Percentiles rank a stretch among this genome's conserved stretches.
Evolutionary conservation across 371 early-diverging fungal species (phyloP).

Genomic region (Mortierella sp.): DNA sequence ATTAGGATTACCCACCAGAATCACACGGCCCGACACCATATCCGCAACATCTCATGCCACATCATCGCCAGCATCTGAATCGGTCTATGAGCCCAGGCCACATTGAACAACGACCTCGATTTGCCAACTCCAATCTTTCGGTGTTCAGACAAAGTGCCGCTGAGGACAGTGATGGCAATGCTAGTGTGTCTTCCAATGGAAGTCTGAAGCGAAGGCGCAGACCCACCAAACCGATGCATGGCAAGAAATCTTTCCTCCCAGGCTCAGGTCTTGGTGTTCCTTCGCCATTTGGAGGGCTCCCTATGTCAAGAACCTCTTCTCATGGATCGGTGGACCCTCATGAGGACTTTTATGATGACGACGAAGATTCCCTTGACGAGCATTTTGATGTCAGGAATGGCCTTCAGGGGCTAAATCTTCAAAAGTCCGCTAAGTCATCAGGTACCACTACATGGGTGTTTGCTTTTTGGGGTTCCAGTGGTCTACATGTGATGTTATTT

Average conservation of each 20-base stretch:
- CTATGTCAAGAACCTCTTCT: constrained; percentile 27
- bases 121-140: constrained; percentile 45
- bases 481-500: too few species aligned
- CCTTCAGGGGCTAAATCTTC: constrained; percentile 43
- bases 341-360: constrained; percentile 41
- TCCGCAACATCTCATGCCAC: constrained; percentile 10
- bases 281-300: constrained; percentile 20
- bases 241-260: constrained; percentile 27
- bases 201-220: constrained; percentile 55
- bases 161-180: constrained; percentile 56
- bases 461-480: neutral
- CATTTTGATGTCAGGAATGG: constrained; percentile 47
- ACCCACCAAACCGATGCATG: constrained; percentile 28
- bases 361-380: constrained; percentile 41
- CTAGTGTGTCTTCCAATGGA: constrained; percentile 57
- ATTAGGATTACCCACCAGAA: constrained; percentile 36
- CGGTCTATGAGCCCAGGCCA: constrained; percentile 46
- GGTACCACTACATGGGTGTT: constrained; percentile 16
- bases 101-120: constrained; percentile 42
- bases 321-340: constrained; percentile 37
- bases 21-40: constrained; percentile 11
- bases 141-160: constrained; percentile 48
- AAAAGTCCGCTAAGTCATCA: constrained; percentile 38
- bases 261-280: constrained; percentile 37
- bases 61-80: constrained; percentile 14